These are phyloP conservation scores for Penicillium thymicola DNA, from an alignment of 2,329 filamentous ascomycete species.

Conservation along the genomic window DNA sequence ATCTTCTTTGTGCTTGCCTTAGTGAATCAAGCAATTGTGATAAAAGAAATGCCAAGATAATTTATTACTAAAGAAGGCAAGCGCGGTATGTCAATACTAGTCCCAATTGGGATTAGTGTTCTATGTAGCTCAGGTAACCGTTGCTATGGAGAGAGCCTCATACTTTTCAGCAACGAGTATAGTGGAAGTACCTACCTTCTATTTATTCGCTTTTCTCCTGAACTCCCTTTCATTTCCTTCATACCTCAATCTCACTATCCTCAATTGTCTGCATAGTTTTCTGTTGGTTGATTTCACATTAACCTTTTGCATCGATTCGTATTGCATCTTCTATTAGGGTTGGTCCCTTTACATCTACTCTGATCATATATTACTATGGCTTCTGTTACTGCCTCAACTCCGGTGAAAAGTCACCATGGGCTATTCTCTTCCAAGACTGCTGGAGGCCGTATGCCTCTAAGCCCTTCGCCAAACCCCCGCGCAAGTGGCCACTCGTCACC, in stretches of 20 bases:
- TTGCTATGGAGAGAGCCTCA: constrained; percentile 39
- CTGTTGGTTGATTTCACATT: constrained; percentile 24
- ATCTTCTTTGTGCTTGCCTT: constrained; percentile 2
- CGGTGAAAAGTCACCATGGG: constrained; percentile 89
- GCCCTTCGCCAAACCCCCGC: constrained; percentile 70
- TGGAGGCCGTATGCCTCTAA: constrained; percentile 90
- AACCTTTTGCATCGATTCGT: constrained; percentile 31
- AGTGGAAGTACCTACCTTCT: constrained; percentile 17
- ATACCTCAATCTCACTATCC: constrained; percentile 14
- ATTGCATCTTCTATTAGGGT: constrained; percentile 21
- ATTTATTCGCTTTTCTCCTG: constrained; percentile 38
- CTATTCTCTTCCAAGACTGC: constrained; percentile 90
- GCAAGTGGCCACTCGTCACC: constrained; percentile 66
- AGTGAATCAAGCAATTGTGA: neutral
- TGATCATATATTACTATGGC: constrained; percentile 62
- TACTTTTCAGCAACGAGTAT: constrained; percentile 23
- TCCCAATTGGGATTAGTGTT: constrained; percentile 36
- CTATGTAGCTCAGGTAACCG: constrained; percentile 35
- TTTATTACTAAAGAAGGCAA: constrained; percentile 50
- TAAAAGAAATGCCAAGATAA: constrained; percentile 18
- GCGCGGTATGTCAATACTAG: constrained; percentile 43
- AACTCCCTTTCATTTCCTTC: constrained; percentile 19
- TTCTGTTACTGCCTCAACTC: constrained; percentile 77
- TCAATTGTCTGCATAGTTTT: constrained; percentile 23
- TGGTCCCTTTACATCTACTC: constrained; percentile 23